A percentile compares a stretch with the other conserved stretches of the same genome.
Evolutionary conservation across 2,329 filamentous ascomycete genomes (phyloP).

Genomic region (Rutstroemia sp.): DNA sequence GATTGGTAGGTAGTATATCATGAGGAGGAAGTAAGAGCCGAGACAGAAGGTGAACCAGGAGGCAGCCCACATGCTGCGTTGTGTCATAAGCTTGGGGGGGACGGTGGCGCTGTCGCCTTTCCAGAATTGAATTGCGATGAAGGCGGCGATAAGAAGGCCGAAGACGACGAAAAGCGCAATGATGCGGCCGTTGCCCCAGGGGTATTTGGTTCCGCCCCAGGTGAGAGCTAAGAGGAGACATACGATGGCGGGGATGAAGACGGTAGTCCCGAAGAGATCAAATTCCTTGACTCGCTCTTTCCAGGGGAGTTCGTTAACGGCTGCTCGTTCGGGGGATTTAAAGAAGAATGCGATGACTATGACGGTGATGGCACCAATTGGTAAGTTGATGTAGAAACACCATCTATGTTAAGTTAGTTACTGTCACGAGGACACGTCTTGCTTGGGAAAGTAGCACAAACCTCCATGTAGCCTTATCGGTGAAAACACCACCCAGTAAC

Average conservation of each 20-base stretch:
- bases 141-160: constrained; percentile 26
- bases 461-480: constrained; percentile 31
- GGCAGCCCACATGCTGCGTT: constrained; percentile 31
- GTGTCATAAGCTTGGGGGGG: constrained; percentile 32
- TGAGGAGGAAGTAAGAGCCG: constrained; percentile 30
- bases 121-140: constrained; percentile 31
- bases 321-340: constrained; percentile 26
- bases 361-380: constrained; percentile 33
- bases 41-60: constrained; percentile 31
- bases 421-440: too few species aligned
- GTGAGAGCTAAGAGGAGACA: constrained; percentile 34
- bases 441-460: neutral
- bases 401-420: constrained; percentile 17
- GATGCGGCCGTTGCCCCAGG: constrained; percentile 30
- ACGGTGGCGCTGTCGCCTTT: constrained; percentile 35
- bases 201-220: constrained; percentile 33
- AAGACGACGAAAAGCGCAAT: constrained; percentile 31
- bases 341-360: constrained; percentile 34
- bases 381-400: constrained; percentile 21
- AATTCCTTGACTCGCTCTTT: constrained; percentile 25
- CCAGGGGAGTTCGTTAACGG: constrained; percentile 33
- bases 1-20: constrained; percentile 41
- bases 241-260: constrained; percentile 32
- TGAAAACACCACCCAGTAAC: constrained; percentile 29
- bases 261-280: constrained; percentile 31